Base-by-base conservation (phyloP, 768 basidiomycete genomes). In the Cystobasidium tubakii region DNA sequence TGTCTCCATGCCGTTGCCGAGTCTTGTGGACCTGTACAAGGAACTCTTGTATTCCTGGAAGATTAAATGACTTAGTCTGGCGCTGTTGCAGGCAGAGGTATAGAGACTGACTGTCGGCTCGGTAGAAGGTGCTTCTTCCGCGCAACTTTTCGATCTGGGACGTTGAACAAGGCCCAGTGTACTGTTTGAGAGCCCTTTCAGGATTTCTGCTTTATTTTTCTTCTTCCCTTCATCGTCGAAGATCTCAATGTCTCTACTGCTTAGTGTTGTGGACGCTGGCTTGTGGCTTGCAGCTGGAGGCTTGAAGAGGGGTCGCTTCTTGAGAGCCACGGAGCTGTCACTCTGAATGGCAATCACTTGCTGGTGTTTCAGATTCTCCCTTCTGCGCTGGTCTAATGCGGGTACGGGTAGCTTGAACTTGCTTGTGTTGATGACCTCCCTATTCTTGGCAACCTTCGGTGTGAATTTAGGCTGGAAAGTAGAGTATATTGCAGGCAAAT, bases 361-460 rank as follows among this genome's bases (percentile, higher is more conserved):
- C n/a, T 17, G 46, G 4, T 50, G 9, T 50, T 50, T 50, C 46
- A 19, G 13, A 15, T 12, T 10, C 9, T 34, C 57, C 23, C 21
- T 60, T 3, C 27, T 34, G 4, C 27, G 57, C 15, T 60, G 12
- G 12, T 27, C 27, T 12, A 60, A 29, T 15, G 57, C 57, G 10
- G 57, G 57, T 4, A 65, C 19, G 13, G 63, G 63, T 27, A 65
- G 23, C 63, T 36, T 65, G 63, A 65, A 65, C 15, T 12, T 65
- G 33, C 13, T 27, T 12, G 33, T 36, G 23, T 12, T 65, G 4
- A 65, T 17, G 10, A 65, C 29, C 31, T 15, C 6, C 29, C 57
- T 60, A 29, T 60, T 60, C 4, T 60, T 60, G 33, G 12, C 27
- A 6, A 69, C 34, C 27, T 69, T 69, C 10, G 66, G 66, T 31